Evolutionary conservation across 306 rosid species (phyloP).

Genomic region (Cucumis cinereus): DNA sequence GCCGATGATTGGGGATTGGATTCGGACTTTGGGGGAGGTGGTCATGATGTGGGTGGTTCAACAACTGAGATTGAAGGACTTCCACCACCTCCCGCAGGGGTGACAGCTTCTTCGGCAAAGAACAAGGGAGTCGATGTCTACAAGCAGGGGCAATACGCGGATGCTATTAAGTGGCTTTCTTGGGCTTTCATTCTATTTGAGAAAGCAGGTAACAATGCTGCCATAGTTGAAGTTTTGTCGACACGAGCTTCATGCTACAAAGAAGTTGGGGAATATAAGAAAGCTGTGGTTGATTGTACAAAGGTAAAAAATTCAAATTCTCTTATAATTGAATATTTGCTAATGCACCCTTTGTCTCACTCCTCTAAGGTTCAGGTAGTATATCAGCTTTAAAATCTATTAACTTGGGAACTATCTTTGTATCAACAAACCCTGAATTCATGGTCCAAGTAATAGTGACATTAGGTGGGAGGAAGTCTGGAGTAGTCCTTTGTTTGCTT

Average conservation of each 20-base stretch:
- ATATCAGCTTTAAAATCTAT: background rate
- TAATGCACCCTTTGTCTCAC: background rate
- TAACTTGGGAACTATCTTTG: background rate
- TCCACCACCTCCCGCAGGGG: conserved; percentile 94
- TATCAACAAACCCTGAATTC: background rate
- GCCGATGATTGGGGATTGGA: conserved; percentile 79
- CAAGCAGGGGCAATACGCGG: conserved; percentile 95
- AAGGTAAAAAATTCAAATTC: conserved; percentile 32
- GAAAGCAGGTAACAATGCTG: conserved; percentile 51
- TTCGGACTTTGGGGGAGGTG: conserved; percentile 56
- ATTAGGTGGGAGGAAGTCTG: background rate
- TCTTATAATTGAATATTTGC: background rate
- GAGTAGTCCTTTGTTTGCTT: background rate
- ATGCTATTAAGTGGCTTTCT: conserved; percentile 96
- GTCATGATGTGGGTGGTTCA: conserved; percentile 44
- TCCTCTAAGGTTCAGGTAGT: background rate
- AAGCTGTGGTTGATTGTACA: conserved; percentile 95
- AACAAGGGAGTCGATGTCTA: conserved; percentile 82
- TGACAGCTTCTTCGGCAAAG: conserved; percentile 61
- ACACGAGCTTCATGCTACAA: conserved; percentile 96
- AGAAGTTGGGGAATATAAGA: conserved; percentile 97
- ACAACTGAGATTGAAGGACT: conserved; percentile 95
- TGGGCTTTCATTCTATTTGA: conserved; percentile 81
- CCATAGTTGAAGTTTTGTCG: conserved; percentile 51
- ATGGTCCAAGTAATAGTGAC: background rate